Evolutionary conservation across 2,329 filamentous ascomycete genomes (phyloP).

Genomic region (Nemania abortiva): DNA sequence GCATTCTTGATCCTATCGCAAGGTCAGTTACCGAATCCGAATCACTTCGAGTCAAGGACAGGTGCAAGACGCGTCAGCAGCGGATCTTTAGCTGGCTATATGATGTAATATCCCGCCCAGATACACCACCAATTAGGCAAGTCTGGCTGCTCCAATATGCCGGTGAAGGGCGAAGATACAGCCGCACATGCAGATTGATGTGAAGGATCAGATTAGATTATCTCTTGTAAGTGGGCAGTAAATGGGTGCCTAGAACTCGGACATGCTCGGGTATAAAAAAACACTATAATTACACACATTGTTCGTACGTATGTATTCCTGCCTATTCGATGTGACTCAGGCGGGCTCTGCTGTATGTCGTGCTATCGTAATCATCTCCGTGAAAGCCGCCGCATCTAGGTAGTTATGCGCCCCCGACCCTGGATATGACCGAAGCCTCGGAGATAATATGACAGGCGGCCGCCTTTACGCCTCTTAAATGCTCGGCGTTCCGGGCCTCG

Average conservation of each 20-base stretch:
- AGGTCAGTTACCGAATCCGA: background rate
- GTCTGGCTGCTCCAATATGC: slow-evolving; percentile 1
- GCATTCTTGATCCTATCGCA: background rate
- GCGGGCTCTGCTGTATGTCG: background rate
- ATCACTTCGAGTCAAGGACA: background rate
- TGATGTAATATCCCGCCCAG: background rate
- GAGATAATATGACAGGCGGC: slow-evolving; percentile 28
- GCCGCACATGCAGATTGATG: background rate
- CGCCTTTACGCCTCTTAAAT: background rate
- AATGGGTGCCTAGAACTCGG: slow-evolving; percentile 30
- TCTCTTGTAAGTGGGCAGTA: background rate
- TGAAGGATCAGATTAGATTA: background rate
- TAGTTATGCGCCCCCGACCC: background rate
- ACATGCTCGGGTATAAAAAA: slow-evolving; percentile 28
- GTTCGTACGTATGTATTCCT: background rate
- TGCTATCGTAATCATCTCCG: slow-evolving; percentile 10
- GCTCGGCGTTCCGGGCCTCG: background rate
- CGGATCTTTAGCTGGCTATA: too few species aligned
- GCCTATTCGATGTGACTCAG: slow-evolving; percentile 9
- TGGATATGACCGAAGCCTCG: slow-evolving; percentile 27
- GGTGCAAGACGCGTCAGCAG: background rate
- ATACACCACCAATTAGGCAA: background rate
- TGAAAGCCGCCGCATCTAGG: background rate
- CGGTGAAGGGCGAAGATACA: background rate
- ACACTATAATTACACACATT: too few species aligned